Percentiles rank a stretch among this genome's conserved stretches.
Evolutionary conservation across 345 rosid species (phyloP).

Genomic region (Combretum micranthum): DNA sequence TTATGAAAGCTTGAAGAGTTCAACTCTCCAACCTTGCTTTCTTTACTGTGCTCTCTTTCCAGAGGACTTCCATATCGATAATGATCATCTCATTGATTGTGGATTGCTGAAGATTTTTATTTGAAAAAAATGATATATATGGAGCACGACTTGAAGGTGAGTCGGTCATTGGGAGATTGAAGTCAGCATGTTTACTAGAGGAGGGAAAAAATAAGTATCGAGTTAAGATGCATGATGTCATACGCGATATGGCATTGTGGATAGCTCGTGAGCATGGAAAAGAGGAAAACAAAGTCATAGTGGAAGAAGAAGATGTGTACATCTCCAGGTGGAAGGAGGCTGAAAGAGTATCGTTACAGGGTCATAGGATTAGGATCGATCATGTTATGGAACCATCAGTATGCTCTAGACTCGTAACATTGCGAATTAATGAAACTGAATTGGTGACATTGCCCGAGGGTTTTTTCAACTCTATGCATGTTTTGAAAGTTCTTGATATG

Average conservation of each 20-base stretch:
- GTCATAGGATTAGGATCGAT: too few relatives aligned
- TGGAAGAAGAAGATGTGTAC: constrained; percentile 9
- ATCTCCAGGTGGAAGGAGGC: too few relatives aligned
- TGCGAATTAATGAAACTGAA: constrained; percentile 10
- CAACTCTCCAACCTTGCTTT: too few relatives aligned
- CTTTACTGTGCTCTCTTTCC: too few relatives aligned
- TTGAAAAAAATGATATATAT: too few relatives aligned
- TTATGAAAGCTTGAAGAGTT: too few relatives aligned
- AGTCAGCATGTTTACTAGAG: constrained; percentile 20
- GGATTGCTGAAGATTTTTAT: constrained; percentile 22
- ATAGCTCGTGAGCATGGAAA: constrained; percentile 10
- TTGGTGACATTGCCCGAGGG: constrained; percentile 4
- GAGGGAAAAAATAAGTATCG: background rate
- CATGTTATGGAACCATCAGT: constrained; percentile 16
- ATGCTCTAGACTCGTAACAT: constrained; percentile 22
- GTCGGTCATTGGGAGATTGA: constrained; percentile 19
- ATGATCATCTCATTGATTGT: constrained; percentile 8
- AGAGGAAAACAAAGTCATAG: constrained; percentile 10
- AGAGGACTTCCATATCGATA: constrained; percentile 10
- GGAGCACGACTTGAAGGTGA: constrained; percentile 13
- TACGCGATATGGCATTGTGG: constrained; percentile 42
- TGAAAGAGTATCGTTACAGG: too few relatives aligned
- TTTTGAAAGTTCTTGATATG: constrained; percentile 24
- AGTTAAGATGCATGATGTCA: constrained; percentile 37
- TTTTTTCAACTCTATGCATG: constrained; percentile 18